Base-by-base conservation (phyloP, 257 asterid genomes). In the Plantago elongata region DNA sequence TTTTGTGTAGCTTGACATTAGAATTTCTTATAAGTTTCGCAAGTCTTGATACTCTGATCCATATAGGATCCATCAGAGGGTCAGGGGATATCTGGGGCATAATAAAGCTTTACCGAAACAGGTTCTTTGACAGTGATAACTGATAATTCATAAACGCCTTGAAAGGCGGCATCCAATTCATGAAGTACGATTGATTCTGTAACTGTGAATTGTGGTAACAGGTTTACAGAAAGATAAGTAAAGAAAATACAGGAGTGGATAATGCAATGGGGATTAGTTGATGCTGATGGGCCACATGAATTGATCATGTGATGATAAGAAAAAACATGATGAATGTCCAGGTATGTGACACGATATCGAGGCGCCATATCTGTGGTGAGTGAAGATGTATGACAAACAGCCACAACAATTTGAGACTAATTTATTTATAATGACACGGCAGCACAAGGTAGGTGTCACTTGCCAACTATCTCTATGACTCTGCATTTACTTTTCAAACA, bases 331-430 rank as follows among this genome's bases (percentile, higher is more conserved):
- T 37, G 7, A 7, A 30, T 34, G 40, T 34, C 40, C 40, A 34
- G 40, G 8, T 43, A 8, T 38, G 13, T 62, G 17, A 60, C 67
- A 62, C 72, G 61, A 61, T 43, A 58, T 72, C 66, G 54, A 66
- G 57, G 62, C 63, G 70, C 73, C 77, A 67, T 29, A 40, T 61
- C 54, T 54, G 64, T 13, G 40, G 40, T 27, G 58, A 52, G 38
- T 52, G 9, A 16, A 22, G 46, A 22, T 7, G 40, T 56, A 34
- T 29, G 12, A 60, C 51, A 22, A 6, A 6, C 40, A 60, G 51
- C 72, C 72, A 55, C 22, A 34, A 29, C 40, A 34, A 34, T 34
- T 34, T 34, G 3, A 7, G 40, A 34, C 40, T 34, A 34, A 34
- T 34, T 34, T 34, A 34, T 34, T 34, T 7, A 29, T 13, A 22